A percentile compares a stretch with the other conserved stretches of the same genome.
Conservation (phyloP, 2,329 filamentous ascomycete species). For the Epichloe sp. region DNA sequence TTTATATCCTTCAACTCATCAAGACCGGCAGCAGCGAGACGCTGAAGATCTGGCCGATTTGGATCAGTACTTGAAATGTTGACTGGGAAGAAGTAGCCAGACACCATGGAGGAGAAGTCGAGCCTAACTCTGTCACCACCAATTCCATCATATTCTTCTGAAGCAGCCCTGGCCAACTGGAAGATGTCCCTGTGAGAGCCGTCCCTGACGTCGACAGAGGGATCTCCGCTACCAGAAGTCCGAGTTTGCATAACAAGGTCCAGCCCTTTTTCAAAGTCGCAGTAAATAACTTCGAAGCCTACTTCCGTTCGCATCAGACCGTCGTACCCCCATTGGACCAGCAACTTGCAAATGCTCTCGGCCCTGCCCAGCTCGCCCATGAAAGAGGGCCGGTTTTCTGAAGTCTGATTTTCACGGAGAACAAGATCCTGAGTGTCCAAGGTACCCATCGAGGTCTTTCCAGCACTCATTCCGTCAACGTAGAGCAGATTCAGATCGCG, state of each 20-base stretch:
- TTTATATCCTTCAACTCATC: constrained; percentile 24
- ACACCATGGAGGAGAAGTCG: constrained; percentile 38
- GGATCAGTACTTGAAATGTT: constrained; percentile 32
- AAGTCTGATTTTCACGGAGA: constrained; percentile 30
- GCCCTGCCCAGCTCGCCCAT: constrained; percentile 39
- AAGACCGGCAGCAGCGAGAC: constrained; percentile 16
- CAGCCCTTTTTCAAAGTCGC: constrained; percentile 40
- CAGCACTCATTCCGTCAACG: constrained; percentile 57
- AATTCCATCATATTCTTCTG: constrained; percentile 33
- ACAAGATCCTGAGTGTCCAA: constrained; percentile 54
- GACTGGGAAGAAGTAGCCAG: constrained; percentile 35
- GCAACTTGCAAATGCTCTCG: constrained; percentile 39
- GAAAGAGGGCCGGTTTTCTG: constrained; percentile 8
- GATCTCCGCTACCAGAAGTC: not conserved
- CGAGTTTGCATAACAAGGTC: constrained; percentile 17
- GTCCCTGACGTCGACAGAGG: constrained; percentile 11
- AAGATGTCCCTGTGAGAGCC: constrained; percentile 21
- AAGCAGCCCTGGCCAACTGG: constrained; percentile 27
- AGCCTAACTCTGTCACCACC: constrained; percentile 27
- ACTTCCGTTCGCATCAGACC: constrained; percentile 55
- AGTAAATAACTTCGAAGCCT: constrained; percentile 59
- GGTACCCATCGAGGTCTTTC: constrained; percentile 51
- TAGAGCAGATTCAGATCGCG: constrained; percentile 49
- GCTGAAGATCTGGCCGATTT: constrained; percentile 18
- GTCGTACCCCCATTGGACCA: constrained; percentile 43